Conservation (phyloP, 106 monocot species). For the Dioscorea zingiberensis region DNA sequence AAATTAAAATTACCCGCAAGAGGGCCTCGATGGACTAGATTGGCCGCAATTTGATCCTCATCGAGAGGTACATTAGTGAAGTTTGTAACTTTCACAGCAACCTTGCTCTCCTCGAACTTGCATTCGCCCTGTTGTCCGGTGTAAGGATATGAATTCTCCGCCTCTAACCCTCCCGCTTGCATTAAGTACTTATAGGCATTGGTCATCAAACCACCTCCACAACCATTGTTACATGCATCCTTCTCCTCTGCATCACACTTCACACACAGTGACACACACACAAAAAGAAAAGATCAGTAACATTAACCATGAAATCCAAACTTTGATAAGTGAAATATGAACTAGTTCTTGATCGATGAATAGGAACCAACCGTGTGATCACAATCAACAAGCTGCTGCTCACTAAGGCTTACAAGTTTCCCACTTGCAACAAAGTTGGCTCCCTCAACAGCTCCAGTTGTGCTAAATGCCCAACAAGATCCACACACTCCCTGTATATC, state of each 20-base stretch:
- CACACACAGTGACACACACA: no score
- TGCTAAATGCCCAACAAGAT: constrained; percentile 95
- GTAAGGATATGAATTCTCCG: constrained; percentile 70
- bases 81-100: constrained; percentile 52
- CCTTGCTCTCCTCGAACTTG: constrained; percentile 44
- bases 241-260: constrained; percentile 65
- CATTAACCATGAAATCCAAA: no score
- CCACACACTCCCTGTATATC: constrained; percentile 62
- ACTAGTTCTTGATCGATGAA: no score
- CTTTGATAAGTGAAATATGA: no score
- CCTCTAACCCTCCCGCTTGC: constrained; percentile 56
- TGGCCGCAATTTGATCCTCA: constrained; percentile 63
- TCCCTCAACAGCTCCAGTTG: constrained; percentile 78
- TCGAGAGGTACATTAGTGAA: constrained; percentile 52
- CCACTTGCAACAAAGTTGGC: constrained; percentile 75
- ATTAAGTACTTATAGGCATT: constrained; percentile 78
- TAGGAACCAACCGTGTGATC: constrained; percentile 49
- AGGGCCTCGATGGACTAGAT: constrained; percentile 57
- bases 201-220: constrained; percentile 80
- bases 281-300: not conserved
- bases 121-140: constrained; percentile 53
- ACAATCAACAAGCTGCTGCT: constrained; percentile 89
- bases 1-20: constrained; percentile 41
- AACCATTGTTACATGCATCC: constrained; percentile 64
- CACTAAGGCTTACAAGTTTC: constrained; percentile 69